These are phyloP conservation scores for Arabidopsis arenosa DNA, from an alignment of 345 rosid species.

Conservation along the genomic window DNA sequence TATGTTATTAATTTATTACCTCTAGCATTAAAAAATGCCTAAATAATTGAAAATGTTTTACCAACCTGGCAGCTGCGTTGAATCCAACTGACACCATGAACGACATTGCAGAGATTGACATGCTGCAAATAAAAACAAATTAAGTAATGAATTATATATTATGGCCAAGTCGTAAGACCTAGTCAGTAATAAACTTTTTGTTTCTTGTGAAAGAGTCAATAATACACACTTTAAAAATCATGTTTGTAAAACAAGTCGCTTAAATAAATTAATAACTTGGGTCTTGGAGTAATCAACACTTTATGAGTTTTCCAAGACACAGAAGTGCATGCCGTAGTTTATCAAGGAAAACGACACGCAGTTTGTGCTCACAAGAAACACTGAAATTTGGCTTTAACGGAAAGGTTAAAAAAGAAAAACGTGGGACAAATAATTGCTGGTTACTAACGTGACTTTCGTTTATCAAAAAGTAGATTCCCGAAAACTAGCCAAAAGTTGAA, in stretches of 20 bases:
- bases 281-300: slow-evolving; percentile 5
- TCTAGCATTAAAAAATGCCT: background rate
- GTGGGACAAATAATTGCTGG: background rate
- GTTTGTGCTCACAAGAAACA: background rate
- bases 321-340: slow-evolving; percentile 6
- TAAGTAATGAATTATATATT: background rate
- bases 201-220: background rate
- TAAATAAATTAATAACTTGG: background rate
- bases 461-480: background rate
- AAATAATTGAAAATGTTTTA: background rate
- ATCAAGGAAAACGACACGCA: slow-evolving; percentile 14
- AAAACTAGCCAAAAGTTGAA: slow-evolving; percentile 17
- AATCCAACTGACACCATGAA: slow-evolving; percentile 73
- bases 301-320: background rate
- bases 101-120: slow-evolving; percentile 62
- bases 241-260: background rate
- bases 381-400: background rate
- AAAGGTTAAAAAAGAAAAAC: background rate
- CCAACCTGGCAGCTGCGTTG: slow-evolving; percentile 80
- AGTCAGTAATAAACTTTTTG: background rate
- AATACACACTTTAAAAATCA: background rate
- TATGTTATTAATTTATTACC: background rate
- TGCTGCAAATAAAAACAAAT: slow-evolving; percentile 47
- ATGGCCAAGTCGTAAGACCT: background rate
- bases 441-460: slow-evolving; percentile 22